Base-by-base conservation (phyloP, 345 rosid species). In the Garcia nutans region DNA sequence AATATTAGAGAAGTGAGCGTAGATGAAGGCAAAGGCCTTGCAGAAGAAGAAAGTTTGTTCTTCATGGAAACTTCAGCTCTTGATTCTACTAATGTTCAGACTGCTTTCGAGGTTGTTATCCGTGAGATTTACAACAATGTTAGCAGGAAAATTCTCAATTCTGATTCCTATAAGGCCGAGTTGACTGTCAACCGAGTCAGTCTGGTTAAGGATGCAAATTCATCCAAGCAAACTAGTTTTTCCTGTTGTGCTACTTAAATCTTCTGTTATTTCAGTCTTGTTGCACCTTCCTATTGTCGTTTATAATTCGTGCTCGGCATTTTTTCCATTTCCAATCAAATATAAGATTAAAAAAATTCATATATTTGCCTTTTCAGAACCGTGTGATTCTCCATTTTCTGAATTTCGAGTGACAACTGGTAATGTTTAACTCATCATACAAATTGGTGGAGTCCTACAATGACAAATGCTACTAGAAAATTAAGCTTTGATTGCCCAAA, bases 21-120 rank as follows among this genome's bases (percentile, higher is more conserved):
- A 20, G 93, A 92, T 69, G 97, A 95, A 76, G 97, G 96, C 52
- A 88, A 88, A 74, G 85, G 77, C 77, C 88, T 95, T 0, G 97
- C 99, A 0, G 94, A 93, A 81, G 92, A 86, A 63, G 92, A 90
- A 84, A 93, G 89, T 0, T 56, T 95, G 63, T 92, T 91, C 88
- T 95, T 95, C 84, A 91, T 93, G 93, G 99, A 95, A 82, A 95
- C 99, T 65, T 95, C 99, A 0, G 98, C 99, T 7, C 89, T 95
- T 22, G 90, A 93, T 68, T 77, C 97, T 31, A 90, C 96, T 0
- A 95, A 95, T n/a, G 97, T 93, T 22, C 85, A 90, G 85, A 78
- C 93, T 16, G 94, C 99, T 22, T 95, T 95, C 61, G 97, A 95
- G 92, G 80, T 91, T 70, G 97, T 95, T 13, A 86, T 95, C 83